A percentile compares a stretch with the other conserved stretches of the same genome.
Conservation (phyloP, 2,329 filamentous ascomycete genomes). For the Grosmannia serpens region DNA sequence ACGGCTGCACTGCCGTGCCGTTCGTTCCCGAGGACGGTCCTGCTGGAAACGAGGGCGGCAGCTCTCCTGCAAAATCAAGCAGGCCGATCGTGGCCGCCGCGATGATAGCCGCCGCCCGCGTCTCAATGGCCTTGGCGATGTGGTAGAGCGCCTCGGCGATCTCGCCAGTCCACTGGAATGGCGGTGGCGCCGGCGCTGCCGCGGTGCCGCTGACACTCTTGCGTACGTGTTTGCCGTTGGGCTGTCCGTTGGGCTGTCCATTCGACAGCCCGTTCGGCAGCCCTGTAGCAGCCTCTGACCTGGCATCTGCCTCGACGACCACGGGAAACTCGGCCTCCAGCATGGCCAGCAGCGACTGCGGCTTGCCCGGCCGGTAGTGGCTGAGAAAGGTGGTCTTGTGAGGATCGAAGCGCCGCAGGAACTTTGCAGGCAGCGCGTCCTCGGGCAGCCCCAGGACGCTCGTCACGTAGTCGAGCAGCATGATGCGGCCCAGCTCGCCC, state of each 20-base stretch:
- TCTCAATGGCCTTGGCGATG: constrained; percentile 59
- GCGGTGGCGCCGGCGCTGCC: constrained; percentile 13
- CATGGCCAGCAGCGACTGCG: constrained; percentile 29
- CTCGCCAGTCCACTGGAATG: constrained; percentile 52
- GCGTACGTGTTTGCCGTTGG: neutral
- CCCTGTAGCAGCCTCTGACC: neutral
- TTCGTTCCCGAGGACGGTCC: too few species aligned
- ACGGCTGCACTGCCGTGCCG: too few species aligned
- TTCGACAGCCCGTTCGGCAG: too few species aligned
- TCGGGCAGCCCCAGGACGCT: constrained; percentile 26
- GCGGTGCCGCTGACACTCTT: neutral
- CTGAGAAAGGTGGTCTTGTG: constrained; percentile 65
- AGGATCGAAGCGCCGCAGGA: constrained; percentile 45
- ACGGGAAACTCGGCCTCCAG: constrained; percentile 43
- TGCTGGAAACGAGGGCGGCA: constrained; percentile 23
- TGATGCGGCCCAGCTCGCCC: constrained; percentile 62
- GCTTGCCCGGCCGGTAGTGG: constrained; percentile 47
- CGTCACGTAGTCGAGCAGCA: constrained; percentile 54
- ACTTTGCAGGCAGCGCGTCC: constrained; percentile 38
- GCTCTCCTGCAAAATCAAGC: constrained; percentile 56
- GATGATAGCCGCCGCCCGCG: constrained; percentile 61
- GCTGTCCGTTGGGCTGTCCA: neutral
- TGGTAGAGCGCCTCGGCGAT: constrained; percentile 48
- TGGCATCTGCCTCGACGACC: neutral
- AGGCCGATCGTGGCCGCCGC: constrained; percentile 63